Percentiles rank a stretch among this genome's conserved stretches.
Evolutionary conservation across 305 asterid species (phyloP).

Genomic region (Ruellia speciosa): DNA sequence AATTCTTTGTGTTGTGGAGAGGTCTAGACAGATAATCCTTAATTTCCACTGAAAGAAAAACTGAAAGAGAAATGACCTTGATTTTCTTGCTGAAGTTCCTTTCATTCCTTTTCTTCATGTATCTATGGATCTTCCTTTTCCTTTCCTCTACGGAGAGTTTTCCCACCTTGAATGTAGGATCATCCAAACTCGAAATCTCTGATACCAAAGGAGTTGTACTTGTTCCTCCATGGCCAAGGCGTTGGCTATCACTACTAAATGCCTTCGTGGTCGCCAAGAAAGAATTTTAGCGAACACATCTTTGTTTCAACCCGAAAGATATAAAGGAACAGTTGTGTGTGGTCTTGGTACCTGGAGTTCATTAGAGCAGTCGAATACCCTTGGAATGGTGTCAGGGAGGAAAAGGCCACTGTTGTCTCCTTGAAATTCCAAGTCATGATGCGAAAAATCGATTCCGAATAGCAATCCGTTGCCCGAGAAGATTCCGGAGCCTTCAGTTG

Average conservation of each 20-base stretch:
- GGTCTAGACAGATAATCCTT: background rate
- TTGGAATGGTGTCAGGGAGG: conserved; percentile 41
- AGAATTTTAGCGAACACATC: background rate
- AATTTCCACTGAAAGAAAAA: background rate
- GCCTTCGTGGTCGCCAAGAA: conserved; percentile 24
- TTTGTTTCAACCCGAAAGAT: background rate
- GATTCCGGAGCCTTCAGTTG: conserved; percentile 38
- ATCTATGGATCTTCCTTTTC: conserved; percentile 73
- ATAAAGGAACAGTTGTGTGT: background rate
- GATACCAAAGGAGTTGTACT: conserved; percentile 34
- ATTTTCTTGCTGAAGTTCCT: conserved; percentile 94
- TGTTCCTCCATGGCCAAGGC: conserved; percentile 40
- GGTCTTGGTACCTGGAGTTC: conserved; percentile 51
- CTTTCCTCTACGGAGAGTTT: conserved; percentile 78
- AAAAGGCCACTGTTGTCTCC: conserved; percentile 53
- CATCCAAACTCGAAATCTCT: conserved; percentile 76
- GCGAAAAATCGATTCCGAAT: conserved; percentile 40
- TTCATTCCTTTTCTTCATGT: conserved; percentile 80
- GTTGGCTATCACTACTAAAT: conserved; percentile 48
- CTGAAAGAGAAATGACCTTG: conserved; percentile 41
- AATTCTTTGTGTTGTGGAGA: background rate
- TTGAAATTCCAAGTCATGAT: conserved; percentile 64
- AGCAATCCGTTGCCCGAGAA: conserved; percentile 39
- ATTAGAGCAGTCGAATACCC: conserved; percentile 40
- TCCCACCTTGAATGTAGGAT: conserved; percentile 58